Evolutionary conservation across 2,329 filamentous ascomycete species (phyloP).

Genomic region (Xylaria sp.): DNA sequence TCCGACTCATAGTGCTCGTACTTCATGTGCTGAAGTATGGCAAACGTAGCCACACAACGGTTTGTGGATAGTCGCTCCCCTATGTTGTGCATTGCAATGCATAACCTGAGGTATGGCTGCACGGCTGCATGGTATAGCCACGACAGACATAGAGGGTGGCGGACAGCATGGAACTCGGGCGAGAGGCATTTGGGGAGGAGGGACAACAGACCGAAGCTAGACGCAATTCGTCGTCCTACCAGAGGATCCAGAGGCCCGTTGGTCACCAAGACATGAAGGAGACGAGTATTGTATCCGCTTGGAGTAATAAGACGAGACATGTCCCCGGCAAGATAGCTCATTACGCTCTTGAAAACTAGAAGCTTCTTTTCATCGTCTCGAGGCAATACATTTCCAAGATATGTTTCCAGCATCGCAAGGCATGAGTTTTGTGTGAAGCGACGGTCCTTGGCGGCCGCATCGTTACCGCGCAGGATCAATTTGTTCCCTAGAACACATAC

Average conservation of each 20-base stretch:
- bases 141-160: slow-evolving; percentile 24
- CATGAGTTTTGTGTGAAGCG: too few relatives aligned
- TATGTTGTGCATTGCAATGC: slow-evolving; percentile 8
- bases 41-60: slow-evolving; percentile 44
- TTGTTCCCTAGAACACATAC: slow-evolving; percentile 29
- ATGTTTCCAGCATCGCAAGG: too few relatives aligned
- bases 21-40: slow-evolving; percentile 45
- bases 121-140: slow-evolving; percentile 32
- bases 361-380: slow-evolving; percentile 7
- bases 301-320: slow-evolving; percentile 24
- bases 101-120: slow-evolving; percentile 19
- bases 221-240: slow-evolving; percentile 27
- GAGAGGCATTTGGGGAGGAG: slow-evolving; percentile 28
- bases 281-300: slow-evolving; percentile 20
- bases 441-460: too few relatives aligned
- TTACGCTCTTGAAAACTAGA: slow-evolving; percentile 26
- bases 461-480: slow-evolving; percentile 8
- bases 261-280: slow-evolving; percentile 18
- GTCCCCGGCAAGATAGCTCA: slow-evolving; percentile 31
- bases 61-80: slow-evolving; percentile 33
- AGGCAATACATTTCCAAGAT: too few relatives aligned
- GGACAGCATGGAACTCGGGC: slow-evolving; percentile 26
- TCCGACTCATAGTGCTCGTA: slow-evolving; percentile 51
- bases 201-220: slow-evolving; percentile 27
- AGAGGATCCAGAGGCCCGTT: slow-evolving; percentile 13